phyloP scores from a whole-genome alignment of 2,329 filamentous ascomycete genomes.

The Phialemonium atrogriseum region DNA sequence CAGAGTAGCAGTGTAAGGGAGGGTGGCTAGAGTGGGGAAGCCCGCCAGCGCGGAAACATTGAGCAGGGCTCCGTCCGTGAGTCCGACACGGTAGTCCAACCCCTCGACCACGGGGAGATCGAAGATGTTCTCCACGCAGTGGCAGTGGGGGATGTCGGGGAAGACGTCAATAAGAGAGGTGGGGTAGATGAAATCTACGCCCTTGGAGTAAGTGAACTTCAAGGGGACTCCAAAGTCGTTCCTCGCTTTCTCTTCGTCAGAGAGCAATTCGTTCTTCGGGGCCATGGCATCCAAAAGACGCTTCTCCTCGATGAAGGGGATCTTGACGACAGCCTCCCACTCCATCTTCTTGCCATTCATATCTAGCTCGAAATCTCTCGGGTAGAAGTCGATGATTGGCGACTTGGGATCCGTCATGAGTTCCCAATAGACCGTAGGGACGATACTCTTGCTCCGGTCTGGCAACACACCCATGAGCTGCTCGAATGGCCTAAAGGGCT shows the following conservation, averaged over 20 bases:
- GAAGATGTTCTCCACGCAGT: slow-evolving; percentile 92
- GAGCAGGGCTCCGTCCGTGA: slow-evolving; percentile 77
- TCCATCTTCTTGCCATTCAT: slow-evolving; percentile 99
- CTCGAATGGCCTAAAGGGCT: slow-evolving; percentile 90
- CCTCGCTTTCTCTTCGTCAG: slow-evolving; percentile 66
- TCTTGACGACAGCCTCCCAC: slow-evolving; percentile 98
- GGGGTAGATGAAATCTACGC: slow-evolving; percentile 73
- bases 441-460: slow-evolving; percentile 94
- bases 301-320: slow-evolving; percentile 94
- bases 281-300: slow-evolving; percentile 79
- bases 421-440: slow-evolving; percentile 77
- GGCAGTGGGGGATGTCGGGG: slow-evolving; percentile 78
- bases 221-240: slow-evolving; percentile 89
- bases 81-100: slow-evolving; percentile 72
- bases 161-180: slow-evolving; percentile 86
- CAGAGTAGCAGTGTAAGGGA: slow-evolving; percentile 74
- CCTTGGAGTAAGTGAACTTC: slow-evolving; percentile 81
- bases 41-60: slow-evolving; percentile 80
- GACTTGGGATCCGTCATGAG: slow-evolving; percentile 88
- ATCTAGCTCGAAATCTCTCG: slow-evolving; percentile 90
- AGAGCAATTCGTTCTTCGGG: slow-evolving; percentile 71
- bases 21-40: slow-evolving; percentile 81
- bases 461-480: slow-evolving; percentile 98
- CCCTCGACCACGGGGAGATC: slow-evolving; percentile 90
- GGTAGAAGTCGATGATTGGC: slow-evolving; percentile 96